phyloP scores from a whole-genome alignment of 2,329 filamentous ascomycete genomes.

The Neonectria neomacrospora region DNA sequence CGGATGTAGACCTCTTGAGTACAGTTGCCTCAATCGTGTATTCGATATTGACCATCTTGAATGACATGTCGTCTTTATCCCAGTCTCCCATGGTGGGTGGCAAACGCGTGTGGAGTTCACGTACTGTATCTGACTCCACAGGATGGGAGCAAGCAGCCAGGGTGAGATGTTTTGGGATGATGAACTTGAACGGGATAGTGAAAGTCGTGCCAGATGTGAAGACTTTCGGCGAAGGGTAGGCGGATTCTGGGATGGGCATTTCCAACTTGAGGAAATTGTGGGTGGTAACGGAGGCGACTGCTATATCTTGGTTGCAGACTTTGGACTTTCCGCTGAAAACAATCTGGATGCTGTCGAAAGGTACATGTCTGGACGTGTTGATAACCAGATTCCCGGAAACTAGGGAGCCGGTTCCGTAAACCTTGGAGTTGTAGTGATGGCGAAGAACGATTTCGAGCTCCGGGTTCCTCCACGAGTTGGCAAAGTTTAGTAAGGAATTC shows the following conservation, averaged over 20 bases:
- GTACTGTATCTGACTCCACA: slow-evolving; percentile 23
- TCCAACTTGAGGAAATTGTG: slow-evolving; percentile 39
- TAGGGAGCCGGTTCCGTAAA: slow-evolving; percentile 5
- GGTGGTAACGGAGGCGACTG: background rate
- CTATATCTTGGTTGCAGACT: background rate
- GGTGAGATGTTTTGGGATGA: slow-evolving; percentile 37
- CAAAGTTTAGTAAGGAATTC: background rate
- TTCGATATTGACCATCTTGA: slow-evolving; percentile 28
- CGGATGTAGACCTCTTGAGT: background rate
- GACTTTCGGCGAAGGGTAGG: slow-evolving; percentile 29
- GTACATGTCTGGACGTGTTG: background rate
- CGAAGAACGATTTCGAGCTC: slow-evolving; percentile 1
- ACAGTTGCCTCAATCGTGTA: slow-evolving; percentile 29
- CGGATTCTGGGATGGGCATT: slow-evolving; percentile 34
- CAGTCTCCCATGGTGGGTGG: slow-evolving; percentile 36
- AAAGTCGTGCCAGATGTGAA: slow-evolving; percentile 34
- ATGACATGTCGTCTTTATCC: slow-evolving; percentile 39
- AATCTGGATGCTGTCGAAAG: background rate
- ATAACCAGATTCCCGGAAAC: slow-evolving; percentile 1
- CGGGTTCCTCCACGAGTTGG: background rate
- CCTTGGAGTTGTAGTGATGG: slow-evolving; percentile 13
- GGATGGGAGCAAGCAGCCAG: slow-evolving; percentile 33
- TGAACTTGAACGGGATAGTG: slow-evolving; percentile 38
- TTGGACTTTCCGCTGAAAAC: background rate
- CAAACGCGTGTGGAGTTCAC: slow-evolving; percentile 32